Evolutionary conservation across 2,329 filamentous ascomycete genomes (phyloP).

Genomic region (Penicillium aurantiogriseum): DNA sequence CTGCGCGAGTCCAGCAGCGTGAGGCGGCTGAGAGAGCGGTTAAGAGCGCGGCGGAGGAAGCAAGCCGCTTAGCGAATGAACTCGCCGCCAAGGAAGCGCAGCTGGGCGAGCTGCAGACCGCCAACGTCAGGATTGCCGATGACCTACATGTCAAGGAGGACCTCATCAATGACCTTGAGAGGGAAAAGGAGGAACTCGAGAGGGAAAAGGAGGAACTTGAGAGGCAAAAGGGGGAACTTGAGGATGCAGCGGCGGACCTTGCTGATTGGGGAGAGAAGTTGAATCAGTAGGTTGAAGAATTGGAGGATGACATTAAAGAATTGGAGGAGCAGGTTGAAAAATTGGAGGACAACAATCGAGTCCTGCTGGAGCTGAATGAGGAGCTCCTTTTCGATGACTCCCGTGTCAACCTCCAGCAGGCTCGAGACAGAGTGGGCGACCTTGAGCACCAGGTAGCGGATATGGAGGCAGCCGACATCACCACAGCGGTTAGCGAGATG

Average conservation of each 20-base stretch:
- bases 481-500: neutral
- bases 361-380: no score
- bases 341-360: no score
- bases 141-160: no score
- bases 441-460: no score
- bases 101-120: neutral
- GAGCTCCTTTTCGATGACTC: no score
- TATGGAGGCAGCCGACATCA: neutral
- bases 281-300: neutral
- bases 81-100: neutral
- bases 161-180: neutral
- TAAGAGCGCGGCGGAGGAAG: no score
- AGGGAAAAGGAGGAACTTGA: neutral
- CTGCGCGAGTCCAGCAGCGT: neutral
- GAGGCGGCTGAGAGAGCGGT: neutral
- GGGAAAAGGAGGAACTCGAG: neutral
- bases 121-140: no score
- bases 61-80: accelerated
- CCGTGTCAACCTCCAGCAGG: no score
- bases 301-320: no score
- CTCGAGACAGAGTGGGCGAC: no score
- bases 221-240: no score
- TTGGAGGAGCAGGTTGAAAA: neutral
- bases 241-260: neutral
- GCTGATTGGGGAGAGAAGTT: neutral